phyloP scores from a whole-genome alignment of 495 filamentous ascomycete species.

The Neurospora sp. region DNA sequence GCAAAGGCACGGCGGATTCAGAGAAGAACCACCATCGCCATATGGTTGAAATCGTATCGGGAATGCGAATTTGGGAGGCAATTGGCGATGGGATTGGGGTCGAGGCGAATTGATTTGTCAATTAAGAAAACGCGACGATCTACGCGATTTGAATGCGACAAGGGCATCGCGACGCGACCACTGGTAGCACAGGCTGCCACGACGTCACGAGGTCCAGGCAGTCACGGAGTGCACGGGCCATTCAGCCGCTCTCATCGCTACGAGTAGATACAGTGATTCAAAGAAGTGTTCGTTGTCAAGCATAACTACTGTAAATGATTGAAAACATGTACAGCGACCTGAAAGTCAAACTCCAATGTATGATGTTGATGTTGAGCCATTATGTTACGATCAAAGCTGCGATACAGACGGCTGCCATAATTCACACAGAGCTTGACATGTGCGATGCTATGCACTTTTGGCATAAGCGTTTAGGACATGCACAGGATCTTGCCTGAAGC shows the following conservation, averaged over 20 bases:
- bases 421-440: background rate
- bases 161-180: constrained; percentile 9
- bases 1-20: background rate
- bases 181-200: constrained; percentile 4
- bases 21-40: background rate
- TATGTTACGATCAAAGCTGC: background rate
- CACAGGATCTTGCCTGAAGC: background rate
- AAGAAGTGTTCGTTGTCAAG: background rate
- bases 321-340: background rate
- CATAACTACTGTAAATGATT: background rate
- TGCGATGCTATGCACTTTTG: background rate
- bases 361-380: background rate
- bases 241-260: background rate
- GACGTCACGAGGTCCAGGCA: constrained; percentile 16
- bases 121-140: constrained; percentile 13
- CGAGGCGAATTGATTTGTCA: constrained; percentile 2
- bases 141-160: constrained; percentile 10
- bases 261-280: background rate
- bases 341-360: background rate
- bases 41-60: background rate
- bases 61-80: background rate
- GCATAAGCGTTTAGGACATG: background rate
- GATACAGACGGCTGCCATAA: background rate
- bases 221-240: background rate
- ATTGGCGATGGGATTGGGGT: background rate